phyloP scores from a whole-genome alignment of 495 filamentous ascomycete genomes.

The Penicillium argentinense region DNA sequence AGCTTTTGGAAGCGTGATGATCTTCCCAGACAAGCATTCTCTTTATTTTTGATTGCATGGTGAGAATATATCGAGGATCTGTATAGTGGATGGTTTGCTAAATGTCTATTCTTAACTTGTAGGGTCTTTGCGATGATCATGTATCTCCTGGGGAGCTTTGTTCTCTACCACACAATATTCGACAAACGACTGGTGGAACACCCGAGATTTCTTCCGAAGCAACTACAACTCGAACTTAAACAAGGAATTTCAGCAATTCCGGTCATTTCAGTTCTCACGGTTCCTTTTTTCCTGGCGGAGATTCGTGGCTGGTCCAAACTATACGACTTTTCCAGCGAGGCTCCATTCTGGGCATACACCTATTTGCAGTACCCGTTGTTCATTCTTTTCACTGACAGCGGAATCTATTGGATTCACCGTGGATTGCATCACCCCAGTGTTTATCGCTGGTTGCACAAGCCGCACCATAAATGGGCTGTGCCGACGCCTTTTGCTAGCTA shows the following conservation, averaged over 20 bases:
- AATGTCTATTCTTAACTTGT: neutral
- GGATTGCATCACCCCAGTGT: slow-evolving; percentile 74
- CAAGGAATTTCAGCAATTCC: slow-evolving; percentile 72
- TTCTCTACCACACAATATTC: slow-evolving; percentile 85
- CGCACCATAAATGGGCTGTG: slow-evolving; percentile 99
- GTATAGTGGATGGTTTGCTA: neutral
- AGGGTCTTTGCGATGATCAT: slow-evolving; percentile 68
- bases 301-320: slow-evolving; percentile 81
- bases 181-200: slow-evolving; percentile 83
- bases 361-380: slow-evolving; percentile 85
- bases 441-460: slow-evolving; percentile 89
- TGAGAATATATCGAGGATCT: slow-evolving; percentile 29
- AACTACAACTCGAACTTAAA: slow-evolving; percentile 77
- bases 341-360: slow-evolving; percentile 71
- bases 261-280: slow-evolving; percentile 75
- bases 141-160: slow-evolving; percentile 69
- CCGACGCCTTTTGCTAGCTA: slow-evolving; percentile 88
- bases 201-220: slow-evolving; percentile 88
- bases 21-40: slow-evolving; percentile 60
- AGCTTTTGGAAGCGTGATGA: slow-evolving; percentile 69
- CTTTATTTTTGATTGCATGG: slow-evolving; percentile 71
- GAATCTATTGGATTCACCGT: slow-evolving; percentile 93
- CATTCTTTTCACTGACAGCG: slow-evolving; percentile 84
- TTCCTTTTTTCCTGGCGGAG: slow-evolving; percentile 76
- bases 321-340: slow-evolving; percentile 71